Evolutionary conservation across 2,329 filamentous ascomycete species (phyloP), one percentile per base, ranked within the genome.

Genomic region (Cercospora sojina): DNA sequence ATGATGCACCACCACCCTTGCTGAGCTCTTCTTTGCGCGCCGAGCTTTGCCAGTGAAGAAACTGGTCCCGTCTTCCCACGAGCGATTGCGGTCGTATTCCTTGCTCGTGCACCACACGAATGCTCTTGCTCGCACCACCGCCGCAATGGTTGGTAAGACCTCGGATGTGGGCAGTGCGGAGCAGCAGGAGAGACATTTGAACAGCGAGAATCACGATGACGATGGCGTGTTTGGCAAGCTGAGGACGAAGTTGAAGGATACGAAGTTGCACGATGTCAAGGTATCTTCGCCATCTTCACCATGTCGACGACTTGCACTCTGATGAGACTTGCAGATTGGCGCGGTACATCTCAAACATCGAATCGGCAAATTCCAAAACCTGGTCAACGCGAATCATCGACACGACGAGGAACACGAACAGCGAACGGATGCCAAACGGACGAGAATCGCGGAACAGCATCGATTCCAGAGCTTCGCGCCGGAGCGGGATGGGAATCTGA

Each of bases 321-420:
- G n/a, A 31, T 13, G 27, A 20, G 8, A 12, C 2, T n/a, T 35
- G 27, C 13, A 85, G 74, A 81, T 86, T 70, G 80, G 84, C 68
- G 84, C 86, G 2, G 79, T 82, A 35, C 86, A 90, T 72, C 73
- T 87, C 57, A 89, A 88, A 77, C 81, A 88, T 76, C 86, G 86
- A 67, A 76, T 89, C 31, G 87, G 87, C 67, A 90, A 90, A 72
- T 84, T 89, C 67, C 81, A 82, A 72, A 90, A 90, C 72, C 77
- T 90, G 67, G 86, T 97, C 80, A 98, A 97, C 75, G 83, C 86
- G 25, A 91, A 96, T 70, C 94, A 98, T 78, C 90, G 94, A 63
- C 94, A 97, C 77, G 94, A 97, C 76, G 94, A 98, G 79, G 90
- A 90, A 71, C 93, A 98, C 77, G 95, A 98, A 77, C 84, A 94